These are phyloP conservation scores for Podospora conica DNA, from an alignment of 495 filamentous ascomycete species.

Conservation along the genomic window DNA sequence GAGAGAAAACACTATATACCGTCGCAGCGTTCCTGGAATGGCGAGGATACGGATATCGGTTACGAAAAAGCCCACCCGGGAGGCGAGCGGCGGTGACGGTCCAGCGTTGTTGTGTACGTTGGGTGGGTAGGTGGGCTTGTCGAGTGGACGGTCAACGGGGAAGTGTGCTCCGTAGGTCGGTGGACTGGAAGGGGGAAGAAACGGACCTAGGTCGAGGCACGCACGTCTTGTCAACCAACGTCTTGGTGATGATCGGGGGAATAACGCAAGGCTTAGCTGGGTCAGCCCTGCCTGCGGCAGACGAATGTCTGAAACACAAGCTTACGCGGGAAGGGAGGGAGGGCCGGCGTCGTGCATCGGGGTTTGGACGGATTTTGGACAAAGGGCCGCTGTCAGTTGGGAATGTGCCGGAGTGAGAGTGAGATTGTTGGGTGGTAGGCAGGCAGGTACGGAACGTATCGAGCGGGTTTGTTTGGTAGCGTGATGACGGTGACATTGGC, in stretches of 20 bases:
- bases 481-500: not conserved
- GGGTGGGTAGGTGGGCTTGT: not conserved
- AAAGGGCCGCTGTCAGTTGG: not conserved
- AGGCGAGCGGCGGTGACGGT: not conserved
- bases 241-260: not conserved
- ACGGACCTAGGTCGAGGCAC: too few relatives aligned
- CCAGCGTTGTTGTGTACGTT: not conserved
- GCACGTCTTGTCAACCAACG: not conserved
- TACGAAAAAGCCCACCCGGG: not conserved
- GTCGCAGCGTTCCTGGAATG: not conserved
- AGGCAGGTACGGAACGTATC: not conserved
- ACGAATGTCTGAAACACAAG: not conserved
- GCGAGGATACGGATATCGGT: not conserved
- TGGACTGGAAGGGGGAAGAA: too few relatives aligned
- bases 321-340: not conserved
- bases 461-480: not conserved
- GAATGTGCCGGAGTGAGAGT: not conserved
- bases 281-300: not conserved
- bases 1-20: not conserved
- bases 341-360: not conserved
- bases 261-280: not conserved
- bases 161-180: not conserved
- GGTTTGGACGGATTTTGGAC: not conserved
- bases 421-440: not conserved
- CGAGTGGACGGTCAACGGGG: not conserved